Percentiles rank a stretch among this genome's conserved stretches.
These are phyloP conservation scores for Talaromyces marneffei DNA, from an alignment of 2,329 filamentous ascomycete genomes.

Conservation along the genomic window DNA sequence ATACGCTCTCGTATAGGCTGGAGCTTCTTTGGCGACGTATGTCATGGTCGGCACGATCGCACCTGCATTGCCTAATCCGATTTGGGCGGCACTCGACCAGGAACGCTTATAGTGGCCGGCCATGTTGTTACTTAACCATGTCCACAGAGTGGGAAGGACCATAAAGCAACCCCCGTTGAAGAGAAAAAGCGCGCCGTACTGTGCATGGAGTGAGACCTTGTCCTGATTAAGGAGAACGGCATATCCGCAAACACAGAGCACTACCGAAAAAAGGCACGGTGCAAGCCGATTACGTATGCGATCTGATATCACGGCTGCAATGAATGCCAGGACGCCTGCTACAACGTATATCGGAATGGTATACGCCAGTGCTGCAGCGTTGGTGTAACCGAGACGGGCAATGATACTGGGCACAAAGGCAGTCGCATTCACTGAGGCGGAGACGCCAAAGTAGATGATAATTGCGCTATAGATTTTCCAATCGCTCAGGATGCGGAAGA, in stretches of 20 bases:
- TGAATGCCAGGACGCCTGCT: slow-evolving; percentile 59
- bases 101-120: slow-evolving; percentile 64
- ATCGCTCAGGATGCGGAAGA: slow-evolving; percentile 58
- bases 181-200: slow-evolving; percentile 66
- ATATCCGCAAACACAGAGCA: slow-evolving; percentile 63
- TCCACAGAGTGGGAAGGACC: slow-evolving; percentile 60
- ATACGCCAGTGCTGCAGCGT: slow-evolving; percentile 58
- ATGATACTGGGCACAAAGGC: slow-evolving; percentile 68
- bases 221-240: slow-evolving; percentile 55
- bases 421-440: slow-evolving; percentile 51
- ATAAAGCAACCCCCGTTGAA: slow-evolving; percentile 60
- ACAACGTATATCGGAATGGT: slow-evolving; percentile 67
- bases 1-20: slow-evolving; percentile 45
- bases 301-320: slow-evolving; percentile 58
- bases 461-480: slow-evolving; percentile 6
- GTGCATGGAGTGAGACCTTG: slow-evolving; percentile 37
- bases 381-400: slow-evolving; percentile 57
- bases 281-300: slow-evolving; percentile 54
- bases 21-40: slow-evolving; percentile 59
- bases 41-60: slow-evolving; percentile 61
- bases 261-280: slow-evolving; percentile 56
- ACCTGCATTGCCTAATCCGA: slow-evolving; percentile 68
- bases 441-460: not conserved
- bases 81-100: slow-evolving; percentile 59
- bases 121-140: slow-evolving; percentile 63